A percentile compares a stretch with the other conserved stretches of the same genome.
These are phyloP conservation scores for Cymbopogon flexuosus DNA, from an alignment of 202 grass and related monocot species.

Conservation along the genomic window DNA sequence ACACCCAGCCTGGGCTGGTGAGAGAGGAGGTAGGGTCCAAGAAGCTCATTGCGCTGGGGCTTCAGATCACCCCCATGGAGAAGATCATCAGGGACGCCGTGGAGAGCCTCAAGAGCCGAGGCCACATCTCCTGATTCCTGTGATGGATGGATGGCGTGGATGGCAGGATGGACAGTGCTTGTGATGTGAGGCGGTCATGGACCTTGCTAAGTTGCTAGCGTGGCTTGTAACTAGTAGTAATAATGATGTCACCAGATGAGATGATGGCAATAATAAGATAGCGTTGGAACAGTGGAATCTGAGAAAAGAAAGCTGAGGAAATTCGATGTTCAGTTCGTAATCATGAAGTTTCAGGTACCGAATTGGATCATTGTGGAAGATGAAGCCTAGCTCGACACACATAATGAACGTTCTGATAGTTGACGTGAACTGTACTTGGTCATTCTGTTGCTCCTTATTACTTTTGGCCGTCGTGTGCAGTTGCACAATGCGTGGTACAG, in stretches of 20 bases:
- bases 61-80: constrained; percentile 60
- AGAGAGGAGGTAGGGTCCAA: constrained; percentile 47
- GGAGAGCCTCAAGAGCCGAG: constrained; percentile 67
- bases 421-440: not conserved
- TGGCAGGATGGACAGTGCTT: not conserved
- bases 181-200: not conserved
- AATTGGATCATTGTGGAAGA: not conserved
- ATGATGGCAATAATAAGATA: not conserved
- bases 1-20: constrained; percentile 69
- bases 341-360: not conserved
- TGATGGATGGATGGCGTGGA: not conserved
- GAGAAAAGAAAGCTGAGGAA: not conserved
- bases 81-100: constrained; percentile 70
- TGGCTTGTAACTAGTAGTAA: not conserved
- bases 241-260: not conserved
- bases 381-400: not conserved
- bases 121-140: constrained; percentile 32
- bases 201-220: not conserved
- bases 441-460: not conserved
- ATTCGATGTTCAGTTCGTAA: not conserved
- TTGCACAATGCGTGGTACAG: not conserved
- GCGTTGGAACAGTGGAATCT: not conserved
- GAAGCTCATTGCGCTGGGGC: constrained; percentile 67
- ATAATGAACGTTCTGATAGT: not conserved
- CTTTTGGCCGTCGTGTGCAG: not conserved